Percentiles rank a stretch among this genome's conserved stretches.
Conservation (phyloP, 73 alveolate species). For the Blepharisma japonicum region DNA sequence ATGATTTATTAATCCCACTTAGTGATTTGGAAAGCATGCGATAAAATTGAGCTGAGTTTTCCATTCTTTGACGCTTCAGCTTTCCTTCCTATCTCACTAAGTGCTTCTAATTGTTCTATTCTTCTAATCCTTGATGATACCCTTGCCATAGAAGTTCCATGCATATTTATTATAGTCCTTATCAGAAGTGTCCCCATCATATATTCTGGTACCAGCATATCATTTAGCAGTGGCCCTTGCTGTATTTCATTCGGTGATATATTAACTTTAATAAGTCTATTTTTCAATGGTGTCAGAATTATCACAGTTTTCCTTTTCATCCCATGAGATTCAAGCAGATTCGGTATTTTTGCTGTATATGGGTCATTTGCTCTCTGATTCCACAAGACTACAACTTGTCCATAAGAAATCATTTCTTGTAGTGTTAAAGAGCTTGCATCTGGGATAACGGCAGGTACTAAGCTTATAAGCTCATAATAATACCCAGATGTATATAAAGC, state of each 20-base stretch:
- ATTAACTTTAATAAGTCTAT: slow-evolving; percentile 6
- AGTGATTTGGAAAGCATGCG: too few relatives aligned
- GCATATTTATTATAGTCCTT: background rate
- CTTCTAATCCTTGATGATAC: background rate
- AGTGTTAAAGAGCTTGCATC: background rate
- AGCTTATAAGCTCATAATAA: background rate
- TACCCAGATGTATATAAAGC: background rate
- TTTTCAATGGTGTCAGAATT: slow-evolving; percentile 3
- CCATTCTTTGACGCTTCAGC: too few relatives aligned
- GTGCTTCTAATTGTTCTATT: too few relatives aligned
- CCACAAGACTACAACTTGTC: slow-evolving; percentile 6
- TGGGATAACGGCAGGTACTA: background rate
- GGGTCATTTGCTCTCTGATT: background rate
- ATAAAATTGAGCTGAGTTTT: too few relatives aligned
- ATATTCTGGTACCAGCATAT: background rate
- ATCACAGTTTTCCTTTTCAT: background rate
- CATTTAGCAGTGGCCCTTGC: slow-evolving; percentile 7
- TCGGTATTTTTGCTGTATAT: background rate
- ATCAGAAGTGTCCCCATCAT: background rate
- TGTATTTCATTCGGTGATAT: background rate
- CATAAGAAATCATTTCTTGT: background rate
- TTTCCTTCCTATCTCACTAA: too few relatives aligned
- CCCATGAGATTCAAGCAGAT: background rate
- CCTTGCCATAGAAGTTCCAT: background rate
- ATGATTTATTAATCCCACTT: too few relatives aligned